Percentiles rank a stretch among this genome's conserved stretches.
These are phyloP conservation scores for Psilocybe subaeruginosa DNA, from an alignment of 768 basidiomycete species.

Conservation along the genomic window DNA sequence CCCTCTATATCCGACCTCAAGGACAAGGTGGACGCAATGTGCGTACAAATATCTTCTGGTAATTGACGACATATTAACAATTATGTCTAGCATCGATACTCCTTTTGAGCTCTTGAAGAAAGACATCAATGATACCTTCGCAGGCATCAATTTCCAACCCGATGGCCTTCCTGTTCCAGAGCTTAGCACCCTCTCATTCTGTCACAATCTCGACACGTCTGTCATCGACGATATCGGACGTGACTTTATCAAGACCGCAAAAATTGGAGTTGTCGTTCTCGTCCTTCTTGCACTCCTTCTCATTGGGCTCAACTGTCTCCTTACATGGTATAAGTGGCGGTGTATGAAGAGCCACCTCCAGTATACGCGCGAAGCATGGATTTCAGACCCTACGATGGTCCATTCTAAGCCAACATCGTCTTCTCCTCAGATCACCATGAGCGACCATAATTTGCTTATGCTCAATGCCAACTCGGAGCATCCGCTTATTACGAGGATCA, in stretches of 20 bases:
- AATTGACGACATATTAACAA: slow-evolving; percentile 3
- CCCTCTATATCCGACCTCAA: slow-evolving; percentile 81
- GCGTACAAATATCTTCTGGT: slow-evolving; percentile 30
- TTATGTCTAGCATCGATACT: slow-evolving; percentile 61
- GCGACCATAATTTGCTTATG: slow-evolving; percentile 79
- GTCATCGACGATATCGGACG: slow-evolving; percentile 84
- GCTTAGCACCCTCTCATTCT: slow-evolving; percentile 72
- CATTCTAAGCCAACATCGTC: slow-evolving; percentile 36
- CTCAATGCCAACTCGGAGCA: slow-evolving; percentile 71
- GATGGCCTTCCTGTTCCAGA: slow-evolving; percentile 78
- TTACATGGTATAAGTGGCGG: slow-evolving; percentile 92
- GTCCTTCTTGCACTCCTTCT: slow-evolving; percentile 73
- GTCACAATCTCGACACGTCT: slow-evolving; percentile 76
- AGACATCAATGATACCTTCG: slow-evolving; percentile 88
- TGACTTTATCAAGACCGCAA: slow-evolving; percentile 78
- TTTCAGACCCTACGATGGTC: slow-evolving; percentile 65
- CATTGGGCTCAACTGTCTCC: slow-evolving; percentile 68
- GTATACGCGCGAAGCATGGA: slow-evolving; percentile 78
- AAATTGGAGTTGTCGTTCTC: slow-evolving; percentile 78
- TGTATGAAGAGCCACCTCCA: slow-evolving; percentile 67
- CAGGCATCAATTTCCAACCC: slow-evolving; percentile 70
- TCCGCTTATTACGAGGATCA: slow-evolving; percentile 71
- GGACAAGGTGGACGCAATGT: slow-evolving; percentile 68
- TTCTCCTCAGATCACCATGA: slow-evolving; percentile 60
- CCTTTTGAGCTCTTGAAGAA: slow-evolving; percentile 89